Conservation (phyloP, 768 basidiomycete species). For the Hygrophorus russula region DNA sequence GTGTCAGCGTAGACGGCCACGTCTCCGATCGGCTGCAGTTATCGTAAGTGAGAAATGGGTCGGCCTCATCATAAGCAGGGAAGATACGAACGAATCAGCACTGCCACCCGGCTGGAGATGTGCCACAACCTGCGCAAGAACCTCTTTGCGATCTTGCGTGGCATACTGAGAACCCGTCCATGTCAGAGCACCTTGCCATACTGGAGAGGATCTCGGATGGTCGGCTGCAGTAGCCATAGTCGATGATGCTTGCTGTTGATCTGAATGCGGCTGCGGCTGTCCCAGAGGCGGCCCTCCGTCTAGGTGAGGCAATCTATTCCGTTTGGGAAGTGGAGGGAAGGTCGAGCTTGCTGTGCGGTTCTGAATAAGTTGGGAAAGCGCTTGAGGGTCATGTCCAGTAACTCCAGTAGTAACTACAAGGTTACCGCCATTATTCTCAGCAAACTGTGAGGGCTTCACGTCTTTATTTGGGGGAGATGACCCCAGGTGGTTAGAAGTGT, state of each 20-base stretch:
- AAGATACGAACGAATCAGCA: slow-evolving; percentile 20
- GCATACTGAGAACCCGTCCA: slow-evolving; percentile 29
- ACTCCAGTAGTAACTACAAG: background rate
- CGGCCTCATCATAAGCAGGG: background rate
- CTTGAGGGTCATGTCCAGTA: slow-evolving; percentile 14
- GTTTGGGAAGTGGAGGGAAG: slow-evolving; percentile 9
- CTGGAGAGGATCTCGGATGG: slow-evolving; percentile 4
- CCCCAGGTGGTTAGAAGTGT: background rate
- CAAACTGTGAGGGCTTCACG: background rate
- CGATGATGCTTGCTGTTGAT: background rate
- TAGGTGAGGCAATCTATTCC: background rate
- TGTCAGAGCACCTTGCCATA: slow-evolving; percentile 40
- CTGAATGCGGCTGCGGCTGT: slow-evolving; percentile 9
- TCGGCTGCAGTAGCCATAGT: slow-evolving; percentile 11
- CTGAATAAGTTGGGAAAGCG: slow-evolving; percentile 10
- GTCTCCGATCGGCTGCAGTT: slow-evolving; percentile 33
- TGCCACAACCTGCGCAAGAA: slow-evolving; percentile 29
- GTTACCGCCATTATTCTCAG: background rate
- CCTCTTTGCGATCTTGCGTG: slow-evolving; percentile 26
- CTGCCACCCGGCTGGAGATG: slow-evolving; percentile 16
- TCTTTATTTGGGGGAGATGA: background rate
- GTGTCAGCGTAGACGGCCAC: slow-evolving; percentile 38
- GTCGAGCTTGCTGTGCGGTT: slow-evolving; percentile 13
- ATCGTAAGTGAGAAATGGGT: background rate
- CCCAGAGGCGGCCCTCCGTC: background rate